A percentile compares a stretch with the other conserved stretches of the same genome.
Conservation (phyloP, 345 rosid species). For the Moringa oleifera region DNA sequence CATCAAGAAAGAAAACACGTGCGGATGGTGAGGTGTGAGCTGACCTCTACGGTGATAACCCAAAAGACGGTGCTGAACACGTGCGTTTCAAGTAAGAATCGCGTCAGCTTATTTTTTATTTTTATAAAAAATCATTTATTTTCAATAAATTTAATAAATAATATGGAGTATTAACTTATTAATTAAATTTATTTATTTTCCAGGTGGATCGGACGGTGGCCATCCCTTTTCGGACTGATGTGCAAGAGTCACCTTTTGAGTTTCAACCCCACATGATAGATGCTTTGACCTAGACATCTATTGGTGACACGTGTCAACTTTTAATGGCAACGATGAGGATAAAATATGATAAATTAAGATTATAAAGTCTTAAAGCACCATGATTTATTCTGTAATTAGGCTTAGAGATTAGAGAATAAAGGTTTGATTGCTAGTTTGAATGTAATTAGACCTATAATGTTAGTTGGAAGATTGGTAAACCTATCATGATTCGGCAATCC, state of each 20-base stretch:
- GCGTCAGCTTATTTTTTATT: constrained; percentile 13
- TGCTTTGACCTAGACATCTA: constrained; percentile 3
- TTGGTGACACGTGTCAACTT: background rate
- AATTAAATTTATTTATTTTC: too few relatives aligned
- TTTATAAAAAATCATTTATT: too few relatives aligned
- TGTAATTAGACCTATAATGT: too few relatives aligned
- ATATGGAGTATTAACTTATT: too few relatives aligned
- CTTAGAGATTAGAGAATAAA: too few relatives aligned
- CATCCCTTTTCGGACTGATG: background rate
- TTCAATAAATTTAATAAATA: too few relatives aligned
- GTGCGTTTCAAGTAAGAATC: constrained; percentile 17
- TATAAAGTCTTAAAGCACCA: too few relatives aligned
- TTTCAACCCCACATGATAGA: background rate
- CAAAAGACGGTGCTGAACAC: constrained; percentile 17
- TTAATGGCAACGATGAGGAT: background rate
- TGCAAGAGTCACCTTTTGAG: background rate
- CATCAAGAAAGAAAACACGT: constrained; percentile 12
- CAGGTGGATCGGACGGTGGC: background rate
- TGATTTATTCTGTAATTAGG: too few relatives aligned
- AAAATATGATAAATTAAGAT: too few relatives aligned
- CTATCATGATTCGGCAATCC: too few relatives aligned
- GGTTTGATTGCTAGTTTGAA: too few relatives aligned
- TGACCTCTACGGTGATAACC: constrained; percentile 13
- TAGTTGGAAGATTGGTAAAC: too few relatives aligned
- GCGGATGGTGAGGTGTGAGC: constrained; percentile 10